These are phyloP conservation scores for Pilobolus umbonatus DNA, from an alignment of 192 early-diverging fungal species.

Conservation along the genomic window DNA sequence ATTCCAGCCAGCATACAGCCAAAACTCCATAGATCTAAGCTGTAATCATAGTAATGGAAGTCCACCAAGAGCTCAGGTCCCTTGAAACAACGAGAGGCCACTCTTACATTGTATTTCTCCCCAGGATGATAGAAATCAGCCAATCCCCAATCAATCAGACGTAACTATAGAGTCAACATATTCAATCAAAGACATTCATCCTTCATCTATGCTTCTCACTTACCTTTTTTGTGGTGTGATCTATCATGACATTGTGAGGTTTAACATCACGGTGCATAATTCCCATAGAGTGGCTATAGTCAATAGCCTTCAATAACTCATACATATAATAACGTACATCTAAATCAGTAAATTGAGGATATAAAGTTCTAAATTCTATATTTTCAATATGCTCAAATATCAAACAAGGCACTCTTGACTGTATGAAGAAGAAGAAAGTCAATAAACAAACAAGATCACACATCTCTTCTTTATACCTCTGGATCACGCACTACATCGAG, in stretches of 20 bases:
- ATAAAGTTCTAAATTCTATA: slow-evolving; percentile 94
- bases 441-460: not conserved
- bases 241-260: slow-evolving; percentile 99
- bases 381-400: slow-evolving; percentile 97
- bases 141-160: slow-evolving; percentile 98
- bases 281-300: slow-evolving; percentile 95
- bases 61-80: slow-evolving; percentile 98
- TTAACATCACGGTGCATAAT: slow-evolving; percentile 99
- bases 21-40: slow-evolving; percentile 98
- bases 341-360: slow-evolving; percentile 91
- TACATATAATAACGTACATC: slow-evolving; percentile 97
- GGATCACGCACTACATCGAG: slow-evolving; percentile 95
- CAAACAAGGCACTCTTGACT: slow-evolving; percentile 94
- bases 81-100: slow-evolving; percentile 98
- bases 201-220: slow-evolving; percentile 18
- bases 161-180: slow-evolving; percentile 47
- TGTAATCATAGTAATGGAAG: slow-evolving; percentile 98
- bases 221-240: slow-evolving; percentile 82
- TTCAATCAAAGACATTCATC: not conserved
- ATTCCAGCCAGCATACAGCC: slow-evolving; percentile 99
- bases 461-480: slow-evolving; percentile 45
- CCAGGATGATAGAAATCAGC: slow-evolving; percentile 99
- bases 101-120: slow-evolving; percentile 95
- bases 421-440: not conserved
- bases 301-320: slow-evolving; percentile 95